Percentiles rank a stretch among this genome's conserved stretches.
Evolutionary conservation across 2,329 filamentous ascomycete genomes (phyloP).

Genomic region (Penicillium vulpinum): DNA sequence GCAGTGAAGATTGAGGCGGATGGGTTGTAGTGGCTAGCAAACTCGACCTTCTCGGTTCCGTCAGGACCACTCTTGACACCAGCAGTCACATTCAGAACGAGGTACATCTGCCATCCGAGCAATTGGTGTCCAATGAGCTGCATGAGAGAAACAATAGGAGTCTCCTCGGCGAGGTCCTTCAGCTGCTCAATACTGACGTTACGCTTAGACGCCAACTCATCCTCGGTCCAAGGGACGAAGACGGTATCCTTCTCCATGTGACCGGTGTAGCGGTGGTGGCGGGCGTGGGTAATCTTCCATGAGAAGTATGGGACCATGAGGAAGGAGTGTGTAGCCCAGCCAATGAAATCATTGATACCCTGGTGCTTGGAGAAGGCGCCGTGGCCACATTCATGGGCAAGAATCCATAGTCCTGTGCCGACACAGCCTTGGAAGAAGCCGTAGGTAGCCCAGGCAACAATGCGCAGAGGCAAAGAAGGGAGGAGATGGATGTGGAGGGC

Average conservation of each 20-base stretch:
- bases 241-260: constrained; percentile 69
- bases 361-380: constrained; percentile 63
- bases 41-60: constrained; percentile 19
- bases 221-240: constrained; percentile 57
- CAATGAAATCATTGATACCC: constrained; percentile 60
- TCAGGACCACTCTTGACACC: constrained; percentile 50
- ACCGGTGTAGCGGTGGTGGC: constrained; percentile 68
- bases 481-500: constrained; percentile 58
- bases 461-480: constrained; percentile 46
- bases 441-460: constrained; percentile 58
- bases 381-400: constrained; percentile 71
- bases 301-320: constrained; percentile 70
- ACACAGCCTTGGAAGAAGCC: constrained; percentile 65
- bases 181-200: constrained; percentile 53
- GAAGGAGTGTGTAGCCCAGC: constrained; percentile 65
- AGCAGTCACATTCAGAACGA: constrained; percentile 59
- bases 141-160: constrained; percentile 57
- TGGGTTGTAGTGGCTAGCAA: constrained; percentile 60
- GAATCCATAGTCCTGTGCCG: constrained; percentile 69
- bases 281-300: constrained; percentile 69
- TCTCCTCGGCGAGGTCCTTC: constrained; percentile 57
- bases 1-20: constrained; percentile 61
- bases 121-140: constrained; percentile 63
- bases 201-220: constrained; percentile 37
- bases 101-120: constrained; percentile 64